These are phyloP conservation scores for Dryas octopetala DNA, from an alignment of 306 rosid species.

Conservation along the genomic window DNA sequence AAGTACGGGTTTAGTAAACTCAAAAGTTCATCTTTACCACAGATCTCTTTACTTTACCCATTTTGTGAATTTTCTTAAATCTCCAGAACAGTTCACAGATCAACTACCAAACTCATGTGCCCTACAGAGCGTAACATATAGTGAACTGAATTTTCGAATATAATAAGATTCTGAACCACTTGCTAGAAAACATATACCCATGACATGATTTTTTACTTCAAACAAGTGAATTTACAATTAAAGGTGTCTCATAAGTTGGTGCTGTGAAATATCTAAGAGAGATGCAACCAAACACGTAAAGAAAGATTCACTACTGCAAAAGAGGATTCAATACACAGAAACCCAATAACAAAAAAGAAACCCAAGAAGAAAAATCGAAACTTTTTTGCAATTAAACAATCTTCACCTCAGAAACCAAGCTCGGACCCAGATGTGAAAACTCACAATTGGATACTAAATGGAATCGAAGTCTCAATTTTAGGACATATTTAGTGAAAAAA, in stretches of 20 bases:
- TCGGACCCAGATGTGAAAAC: constrained; percentile 19
- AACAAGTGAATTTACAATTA: constrained; percentile 9
- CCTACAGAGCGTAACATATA: constrained; percentile 15
- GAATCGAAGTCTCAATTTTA: neutral
- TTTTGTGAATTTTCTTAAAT: constrained; percentile 2
- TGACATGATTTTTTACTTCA: constrained; percentile 19
- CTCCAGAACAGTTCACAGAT: constrained; percentile 25
- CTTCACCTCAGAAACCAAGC: constrained; percentile 35
- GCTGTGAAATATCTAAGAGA: neutral
- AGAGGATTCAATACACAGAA: constrained; percentile 6
- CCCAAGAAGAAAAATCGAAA: constrained; percentile 8
- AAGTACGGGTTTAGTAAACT: neutral
- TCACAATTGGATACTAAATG: neutral
- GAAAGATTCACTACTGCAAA: constrained; percentile 10
- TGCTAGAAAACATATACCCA: constrained; percentile 1
- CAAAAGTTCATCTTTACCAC: constrained; percentile 5
- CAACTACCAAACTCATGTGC: constrained; percentile 21
- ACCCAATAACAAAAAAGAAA: constrained; percentile 13
- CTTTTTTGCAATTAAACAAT: constrained; percentile 29
- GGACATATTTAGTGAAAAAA: constrained; percentile 1
- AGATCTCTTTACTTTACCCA: neutral
- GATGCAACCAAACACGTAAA: neutral
- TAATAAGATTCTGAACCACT: constrained; percentile 13
- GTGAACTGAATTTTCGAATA: constrained; percentile 4
- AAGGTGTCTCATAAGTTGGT: neutral